Percentiles rank a stretch among this genome's conserved stretches.
These are phyloP conservation scores for Lasiosphaeria hispida DNA, from an alignment of 495 filamentous ascomycete genomes.

Conservation along the genomic window DNA sequence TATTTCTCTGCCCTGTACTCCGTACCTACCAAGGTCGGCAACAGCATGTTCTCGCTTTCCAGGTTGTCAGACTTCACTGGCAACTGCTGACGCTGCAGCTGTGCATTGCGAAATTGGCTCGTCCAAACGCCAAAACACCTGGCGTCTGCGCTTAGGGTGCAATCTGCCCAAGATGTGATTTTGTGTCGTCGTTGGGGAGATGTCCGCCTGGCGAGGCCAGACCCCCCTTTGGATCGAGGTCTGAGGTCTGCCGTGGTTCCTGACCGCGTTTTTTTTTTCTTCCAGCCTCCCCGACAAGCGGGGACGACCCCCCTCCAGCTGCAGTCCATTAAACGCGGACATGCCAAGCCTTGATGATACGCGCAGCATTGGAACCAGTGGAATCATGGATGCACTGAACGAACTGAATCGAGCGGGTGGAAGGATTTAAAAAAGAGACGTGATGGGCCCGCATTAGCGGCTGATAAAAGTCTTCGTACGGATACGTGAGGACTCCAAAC, in stretches of 20 bases:
- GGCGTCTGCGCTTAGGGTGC: not conserved
- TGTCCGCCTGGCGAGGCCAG: not conserved
- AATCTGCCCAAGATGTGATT: conserved; percentile 9
- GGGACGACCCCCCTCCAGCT: conserved; percentile 6
- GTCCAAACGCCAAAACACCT: not conserved
- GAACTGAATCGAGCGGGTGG: conserved; percentile 6
- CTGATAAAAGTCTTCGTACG: conserved; percentile 18
- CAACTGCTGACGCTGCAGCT: conserved; percentile 10
- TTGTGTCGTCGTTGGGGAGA: not conserved
- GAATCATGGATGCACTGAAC: conserved; percentile 24
- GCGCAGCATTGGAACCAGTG: conserved; percentile 31
- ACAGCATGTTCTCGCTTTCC: conserved; percentile 8
- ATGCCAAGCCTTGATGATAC: conserved; percentile 30
- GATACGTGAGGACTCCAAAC: no score
- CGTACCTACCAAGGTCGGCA: not conserved
- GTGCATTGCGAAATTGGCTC: conserved; percentile 13
- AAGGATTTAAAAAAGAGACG: conserved; percentile 23
- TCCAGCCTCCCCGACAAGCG: conserved; percentile 14
- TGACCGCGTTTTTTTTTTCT: conserved; percentile 1
- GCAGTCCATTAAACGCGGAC: conserved; percentile 35
- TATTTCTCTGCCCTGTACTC: not conserved
- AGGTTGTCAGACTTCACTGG: conserved; percentile 22
- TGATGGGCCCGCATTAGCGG: conserved; percentile 31
- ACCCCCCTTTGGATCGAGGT: not conserved
- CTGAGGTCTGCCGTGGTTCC: not conserved